Evolutionary conservation across 1,284 basidiomycete species (phyloP), one percentile per base, ranked within the genome.

Genomic region (Cryptococcus deneoformans): DNA sequence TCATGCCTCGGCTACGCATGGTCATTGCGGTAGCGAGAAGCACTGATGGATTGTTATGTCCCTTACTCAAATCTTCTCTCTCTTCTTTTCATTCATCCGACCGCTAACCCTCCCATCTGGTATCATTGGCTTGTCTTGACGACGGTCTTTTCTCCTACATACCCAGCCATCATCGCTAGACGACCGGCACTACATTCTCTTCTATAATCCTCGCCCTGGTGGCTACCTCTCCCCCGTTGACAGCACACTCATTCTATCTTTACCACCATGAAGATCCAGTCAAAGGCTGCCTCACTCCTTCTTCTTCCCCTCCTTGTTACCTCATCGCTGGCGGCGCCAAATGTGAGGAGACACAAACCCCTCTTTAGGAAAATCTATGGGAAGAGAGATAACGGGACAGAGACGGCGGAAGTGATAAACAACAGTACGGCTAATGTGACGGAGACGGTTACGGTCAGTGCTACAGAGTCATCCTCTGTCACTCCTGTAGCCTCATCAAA

Each of bases 281-380:
- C 29, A 29, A 29, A 55, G 38, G 49, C 56, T 8, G 29, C 29
- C 29, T 29, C 29, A 29, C 46, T 55, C 34, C 56, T 73, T 46
- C 63, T 74, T 50, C 63, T 68, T 29, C 69, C 67, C 36, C 61
- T 72, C 46, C 64, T 72, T 14, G 72, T 65, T 5, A 59, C 63
- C 2, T 52, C 64, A 16, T 57, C 66, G 20, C 47, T 68, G 20
- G 72, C 72, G 6, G 56, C 67, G 1, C 69, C 71, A 29, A 29
- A 29, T 6, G 62, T 59, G 20, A 61, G 62, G 38, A 58, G 66
- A 54, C 61, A 56, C 29, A 52, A 59, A 36, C 34, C 57, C 12
- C 52, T 59, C 34, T 68, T 68, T 53, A 58, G 61, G 42, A 64
- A 63, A 46, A 52, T 67, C 44, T 68, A 63, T 45, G 56, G 53